Conservation (phyloP, 169 alveolate species). For the Babesia caballi region DNA sequence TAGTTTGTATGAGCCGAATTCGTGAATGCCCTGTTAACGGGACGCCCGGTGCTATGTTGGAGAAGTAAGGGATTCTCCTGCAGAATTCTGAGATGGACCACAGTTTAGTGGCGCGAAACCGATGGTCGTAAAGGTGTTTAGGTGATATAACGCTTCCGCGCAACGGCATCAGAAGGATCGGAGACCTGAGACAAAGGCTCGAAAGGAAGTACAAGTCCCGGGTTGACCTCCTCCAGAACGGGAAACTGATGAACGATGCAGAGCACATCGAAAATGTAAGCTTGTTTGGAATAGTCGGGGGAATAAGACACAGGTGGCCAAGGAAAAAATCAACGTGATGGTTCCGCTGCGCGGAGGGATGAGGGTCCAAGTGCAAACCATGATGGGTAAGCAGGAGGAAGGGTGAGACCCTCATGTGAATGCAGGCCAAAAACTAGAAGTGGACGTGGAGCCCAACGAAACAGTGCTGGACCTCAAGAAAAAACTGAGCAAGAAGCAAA, state of each 20-base stretch:
- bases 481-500: conserved; percentile 49
- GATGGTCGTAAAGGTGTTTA: too few relatives aligned
- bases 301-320: background rate
- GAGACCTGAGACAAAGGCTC: conserved; percentile 21
- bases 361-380: conserved; percentile 49
- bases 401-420: background rate
- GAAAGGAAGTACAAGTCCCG: background rate
- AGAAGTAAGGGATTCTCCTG: too few relatives aligned
- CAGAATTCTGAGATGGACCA: too few relatives aligned
- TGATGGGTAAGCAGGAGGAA: conserved; percentile 33
- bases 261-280: conserved; percentile 3
- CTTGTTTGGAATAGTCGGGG: background rate
- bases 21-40: too few relatives aligned
- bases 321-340: background rate
- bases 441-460: conserved; percentile 49
- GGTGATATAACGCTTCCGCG: background rate
- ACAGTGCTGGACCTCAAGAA: conserved; percentile 56
- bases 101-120: too few relatives aligned
- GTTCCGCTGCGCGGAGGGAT: conserved; percentile 48
- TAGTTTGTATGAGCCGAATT: too few relatives aligned
- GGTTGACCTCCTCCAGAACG: conserved; percentile 8
- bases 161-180: conserved; percentile 17
- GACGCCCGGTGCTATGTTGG: too few relatives aligned
- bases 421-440: conserved; percentile 47
- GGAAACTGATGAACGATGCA: background rate